A percentile compares a stretch with the other conserved stretches of the same genome.
phyloP scores from a whole-genome alignment of 257 asterid genomes.

The Penstemon barbatus region DNA sequence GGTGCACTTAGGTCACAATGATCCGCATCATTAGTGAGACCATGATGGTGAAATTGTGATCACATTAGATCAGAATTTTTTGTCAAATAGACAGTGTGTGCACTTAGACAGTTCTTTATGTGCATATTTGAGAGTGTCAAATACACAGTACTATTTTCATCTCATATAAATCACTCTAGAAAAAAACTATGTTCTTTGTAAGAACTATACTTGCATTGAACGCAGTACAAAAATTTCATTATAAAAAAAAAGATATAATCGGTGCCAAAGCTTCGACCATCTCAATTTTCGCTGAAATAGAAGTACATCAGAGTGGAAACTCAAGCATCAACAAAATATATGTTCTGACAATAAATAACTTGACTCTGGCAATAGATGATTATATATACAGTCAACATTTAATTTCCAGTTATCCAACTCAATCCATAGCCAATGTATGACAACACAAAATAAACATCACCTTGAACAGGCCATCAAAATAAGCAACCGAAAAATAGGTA shows the following conservation, averaged over 20 bases:
- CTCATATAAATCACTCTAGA: background rate
- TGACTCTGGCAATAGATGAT: constrained; percentile 9
- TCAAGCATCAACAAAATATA: background rate
- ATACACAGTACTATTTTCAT: background rate
- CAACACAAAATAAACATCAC: background rate
- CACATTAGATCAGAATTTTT: background rate
- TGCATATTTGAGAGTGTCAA: background rate
- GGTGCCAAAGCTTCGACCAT: constrained; percentile 14
- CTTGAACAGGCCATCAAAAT: background rate
- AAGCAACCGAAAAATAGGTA: no score
- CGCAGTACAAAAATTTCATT: background rate
- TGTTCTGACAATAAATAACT: background rate
- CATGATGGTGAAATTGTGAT: no score
- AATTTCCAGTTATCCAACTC: background rate
- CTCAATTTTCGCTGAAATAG: constrained; percentile 12
- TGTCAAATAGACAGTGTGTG: background rate
- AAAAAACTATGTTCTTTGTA: background rate
- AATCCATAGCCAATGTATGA: no score
- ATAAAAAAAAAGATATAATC: background rate
- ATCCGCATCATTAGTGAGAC: no score
- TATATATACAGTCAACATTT: background rate
- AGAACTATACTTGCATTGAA: background rate
- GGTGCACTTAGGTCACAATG: no score
- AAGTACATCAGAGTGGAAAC: constrained; percentile 5
- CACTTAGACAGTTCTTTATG: background rate